Evolutionary conservation across 2,329 filamentous ascomycete species (phyloP).

Genomic region (Fusarium sarcochroum): DNA sequence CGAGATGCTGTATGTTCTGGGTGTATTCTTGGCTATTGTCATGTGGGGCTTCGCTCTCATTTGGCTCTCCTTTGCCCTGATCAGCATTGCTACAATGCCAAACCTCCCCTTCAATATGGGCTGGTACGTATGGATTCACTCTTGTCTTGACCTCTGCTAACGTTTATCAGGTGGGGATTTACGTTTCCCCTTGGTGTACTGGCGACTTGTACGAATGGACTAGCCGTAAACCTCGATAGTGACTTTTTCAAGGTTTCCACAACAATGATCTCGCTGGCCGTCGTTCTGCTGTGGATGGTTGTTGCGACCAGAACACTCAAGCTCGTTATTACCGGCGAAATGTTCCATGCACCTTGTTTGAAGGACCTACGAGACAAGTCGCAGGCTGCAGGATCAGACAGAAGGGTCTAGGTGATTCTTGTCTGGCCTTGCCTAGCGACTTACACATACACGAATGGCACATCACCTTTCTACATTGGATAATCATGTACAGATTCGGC

Average conservation of each 20-base stretch:
- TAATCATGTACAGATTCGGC: neutral
- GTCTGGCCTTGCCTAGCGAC: neutral
- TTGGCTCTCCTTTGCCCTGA: conserved; percentile 60
- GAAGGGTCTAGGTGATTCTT: conserved; percentile 44
- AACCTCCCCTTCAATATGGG: conserved; percentile 62
- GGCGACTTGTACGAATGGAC: conserved; percentile 57
- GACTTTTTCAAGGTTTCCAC: conserved; percentile 59
- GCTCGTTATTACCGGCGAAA: conserved; percentile 57
- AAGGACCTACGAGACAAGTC: conserved; percentile 55
- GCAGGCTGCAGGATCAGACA: conserved; percentile 45
- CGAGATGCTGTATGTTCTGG: conserved; percentile 69
- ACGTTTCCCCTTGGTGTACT: conserved; percentile 63
- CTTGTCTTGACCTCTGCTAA: too few species aligned
- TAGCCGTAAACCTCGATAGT: conserved; percentile 60
- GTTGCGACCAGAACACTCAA: conserved; percentile 57
- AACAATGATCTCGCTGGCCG: conserved; percentile 58
- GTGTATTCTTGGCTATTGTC: conserved; percentile 61
- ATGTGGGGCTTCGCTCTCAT: conserved; percentile 63
- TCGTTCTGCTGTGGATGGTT: conserved; percentile 60
- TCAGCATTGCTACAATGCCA: conserved; percentile 57
- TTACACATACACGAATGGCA: neutral
- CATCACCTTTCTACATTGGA: neutral
- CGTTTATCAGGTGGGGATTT: conserved; percentile 55
- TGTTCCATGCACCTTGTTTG: conserved; percentile 62
- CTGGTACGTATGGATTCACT: conserved; percentile 45